Evolutionary conservation across 2,329 filamentous ascomycete species (phyloP).

Genomic region (Colletotrichum plurivorum): DNA sequence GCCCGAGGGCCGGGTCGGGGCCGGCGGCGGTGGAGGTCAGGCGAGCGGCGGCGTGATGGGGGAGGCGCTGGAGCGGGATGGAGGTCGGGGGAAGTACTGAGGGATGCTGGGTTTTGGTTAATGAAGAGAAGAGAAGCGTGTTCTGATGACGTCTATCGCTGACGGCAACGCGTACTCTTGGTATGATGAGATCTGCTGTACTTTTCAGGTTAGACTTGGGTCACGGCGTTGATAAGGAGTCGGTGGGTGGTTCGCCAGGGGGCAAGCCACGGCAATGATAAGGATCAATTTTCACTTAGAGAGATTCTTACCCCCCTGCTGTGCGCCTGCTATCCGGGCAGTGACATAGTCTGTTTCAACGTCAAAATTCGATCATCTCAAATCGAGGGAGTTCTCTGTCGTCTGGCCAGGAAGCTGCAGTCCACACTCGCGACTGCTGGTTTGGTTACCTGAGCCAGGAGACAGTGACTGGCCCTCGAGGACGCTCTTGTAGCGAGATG

Average conservation of each 20-base stretch:
- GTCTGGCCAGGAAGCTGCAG: too few species aligned
- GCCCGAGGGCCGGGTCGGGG: slow-evolving; percentile 48
- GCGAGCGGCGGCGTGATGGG: background rate
- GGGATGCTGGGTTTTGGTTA: background rate
- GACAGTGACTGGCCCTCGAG: too few species aligned
- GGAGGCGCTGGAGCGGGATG: background rate
- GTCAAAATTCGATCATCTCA: too few species aligned
- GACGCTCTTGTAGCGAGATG: too few species aligned
- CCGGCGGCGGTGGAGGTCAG: background rate
- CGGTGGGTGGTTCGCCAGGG: too few species aligned
- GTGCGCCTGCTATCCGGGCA: background rate
- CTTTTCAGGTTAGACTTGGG: background rate
- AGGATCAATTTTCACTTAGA: background rate
- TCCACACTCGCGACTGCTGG: too few species aligned
- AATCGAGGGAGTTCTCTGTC: too few species aligned
- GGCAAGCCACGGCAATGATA: background rate
- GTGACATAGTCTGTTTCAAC: too few species aligned
- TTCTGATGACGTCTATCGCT: background rate
- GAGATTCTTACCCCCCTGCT: background rate
- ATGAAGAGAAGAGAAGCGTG: background rate
- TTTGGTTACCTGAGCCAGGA: too few species aligned
- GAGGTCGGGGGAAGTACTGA: background rate
- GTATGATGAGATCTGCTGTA: background rate
- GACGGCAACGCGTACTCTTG: background rate
- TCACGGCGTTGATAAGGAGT: background rate